A percentile compares a stretch with the other conserved stretches of the same genome.
Conservation (phyloP, 2,329 filamentous ascomycete species). For the Scytalidium lignicola region DNA sequence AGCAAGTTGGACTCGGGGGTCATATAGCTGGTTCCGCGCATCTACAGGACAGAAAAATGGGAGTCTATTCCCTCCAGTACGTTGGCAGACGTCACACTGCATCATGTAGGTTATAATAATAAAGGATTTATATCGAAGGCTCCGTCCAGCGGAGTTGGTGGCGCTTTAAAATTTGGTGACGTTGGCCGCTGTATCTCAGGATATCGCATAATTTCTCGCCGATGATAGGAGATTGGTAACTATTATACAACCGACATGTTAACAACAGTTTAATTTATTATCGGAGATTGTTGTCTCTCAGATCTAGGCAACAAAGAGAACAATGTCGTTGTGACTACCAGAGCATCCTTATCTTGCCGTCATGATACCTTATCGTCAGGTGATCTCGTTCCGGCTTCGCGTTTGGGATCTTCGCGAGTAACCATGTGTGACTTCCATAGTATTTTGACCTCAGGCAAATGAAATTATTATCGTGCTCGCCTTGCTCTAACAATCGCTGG, state of each 20-base stretch:
- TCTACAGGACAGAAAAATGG: constrained; percentile 67
- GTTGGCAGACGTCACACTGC: constrained; percentile 64
- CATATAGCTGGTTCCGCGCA: constrained; percentile 64
- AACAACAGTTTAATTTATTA: background rate
- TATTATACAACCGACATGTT: background rate
- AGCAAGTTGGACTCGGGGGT: constrained; percentile 55
- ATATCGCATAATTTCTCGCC: background rate
- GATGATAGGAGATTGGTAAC: background rate
- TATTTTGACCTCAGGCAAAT: too few relatives aligned
- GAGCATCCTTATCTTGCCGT: background rate
- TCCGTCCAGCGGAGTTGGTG: background rate
- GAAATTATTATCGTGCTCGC: too few relatives aligned
- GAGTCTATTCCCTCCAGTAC: constrained; percentile 50
- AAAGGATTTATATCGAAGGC: background rate
- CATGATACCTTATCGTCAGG: background rate
- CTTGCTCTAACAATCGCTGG: too few relatives aligned
- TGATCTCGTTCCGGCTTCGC: background rate
- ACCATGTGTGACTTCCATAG: too few relatives aligned
- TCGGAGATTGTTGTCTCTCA: background rate
- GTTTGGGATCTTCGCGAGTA: background rate
- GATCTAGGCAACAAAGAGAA: background rate
- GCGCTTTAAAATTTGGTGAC: background rate
- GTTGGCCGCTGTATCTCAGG: background rate
- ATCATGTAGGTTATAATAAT: constrained; percentile 34
- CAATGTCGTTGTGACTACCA: background rate